phyloP scores from a whole-genome alignment of 2,329 filamentous ascomycete genomes.

The Endothia cerciana region DNA sequence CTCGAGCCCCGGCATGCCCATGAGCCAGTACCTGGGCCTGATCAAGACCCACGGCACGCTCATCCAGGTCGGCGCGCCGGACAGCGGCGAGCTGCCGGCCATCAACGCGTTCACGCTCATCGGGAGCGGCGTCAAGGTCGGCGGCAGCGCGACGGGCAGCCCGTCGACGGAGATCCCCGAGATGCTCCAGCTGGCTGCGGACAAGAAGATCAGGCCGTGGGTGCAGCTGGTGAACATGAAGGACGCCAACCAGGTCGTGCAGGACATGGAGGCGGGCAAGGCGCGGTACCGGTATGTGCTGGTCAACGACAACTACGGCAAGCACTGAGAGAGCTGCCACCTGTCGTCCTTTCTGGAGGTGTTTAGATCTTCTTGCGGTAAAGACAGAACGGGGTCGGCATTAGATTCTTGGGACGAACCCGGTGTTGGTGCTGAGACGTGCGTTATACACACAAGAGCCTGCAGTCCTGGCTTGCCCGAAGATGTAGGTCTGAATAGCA shows the following conservation, averaged over 20 bases:
- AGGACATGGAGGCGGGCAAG: slow-evolving; percentile 61
- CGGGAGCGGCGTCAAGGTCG: slow-evolving; percentile 53
- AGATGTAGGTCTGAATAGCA: no score
- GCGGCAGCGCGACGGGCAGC: slow-evolving; percentile 48
- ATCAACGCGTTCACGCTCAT: slow-evolving; percentile 63
- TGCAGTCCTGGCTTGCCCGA: no score
- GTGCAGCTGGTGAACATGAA: slow-evolving; percentile 57
- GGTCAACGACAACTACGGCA: slow-evolving; percentile 44
- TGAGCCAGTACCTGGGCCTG: slow-evolving; percentile 62
- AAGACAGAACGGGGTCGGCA: no score
- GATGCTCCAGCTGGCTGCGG: slow-evolving; percentile 61
- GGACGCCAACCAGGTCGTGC: slow-evolving; percentile 57
- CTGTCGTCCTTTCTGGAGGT: background rate
- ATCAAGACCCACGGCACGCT: slow-evolving; percentile 64
- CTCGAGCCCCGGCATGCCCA: slow-evolving; percentile 56
- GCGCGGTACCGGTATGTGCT: slow-evolving; percentile 53
- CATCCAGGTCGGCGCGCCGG: slow-evolving; percentile 67
- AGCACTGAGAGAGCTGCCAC: slow-evolving; percentile 18
- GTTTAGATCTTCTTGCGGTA: no score
- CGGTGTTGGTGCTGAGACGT: no score
- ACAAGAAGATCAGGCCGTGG: slow-evolving; percentile 61
- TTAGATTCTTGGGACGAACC: background rate
- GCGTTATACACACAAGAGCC: no score
- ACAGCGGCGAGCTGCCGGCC: slow-evolving; percentile 47
- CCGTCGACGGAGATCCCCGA: slow-evolving; percentile 57